Evolutionary conservation across 352 stramenopile genomes (phyloP).

Genomic region (Globisporangium cystogenes): DNA sequence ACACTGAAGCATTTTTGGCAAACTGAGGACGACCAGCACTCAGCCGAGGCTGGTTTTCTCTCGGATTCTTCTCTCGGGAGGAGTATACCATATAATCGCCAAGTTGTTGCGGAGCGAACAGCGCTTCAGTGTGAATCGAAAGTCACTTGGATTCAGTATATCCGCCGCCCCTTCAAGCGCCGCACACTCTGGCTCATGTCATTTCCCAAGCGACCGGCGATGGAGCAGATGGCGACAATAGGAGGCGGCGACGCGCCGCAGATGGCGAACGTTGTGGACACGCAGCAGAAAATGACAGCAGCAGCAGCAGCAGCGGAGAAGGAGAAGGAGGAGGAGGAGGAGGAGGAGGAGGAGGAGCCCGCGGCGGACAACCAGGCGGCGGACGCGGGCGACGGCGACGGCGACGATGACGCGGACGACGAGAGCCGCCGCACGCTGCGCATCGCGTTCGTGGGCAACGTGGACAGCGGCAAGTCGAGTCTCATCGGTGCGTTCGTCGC

Average conservation of each 20-base stretch:
- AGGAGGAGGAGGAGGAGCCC: neutral
- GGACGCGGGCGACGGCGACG: neutral
- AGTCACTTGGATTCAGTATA: no score
- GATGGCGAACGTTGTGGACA: no score
- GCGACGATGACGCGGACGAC: conserved; percentile 15
- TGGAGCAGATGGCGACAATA: neutral
- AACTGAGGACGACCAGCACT: no score
- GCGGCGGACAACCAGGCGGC: conserved; percentile 1
- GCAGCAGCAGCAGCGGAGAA: neutral
- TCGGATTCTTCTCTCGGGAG: no score
- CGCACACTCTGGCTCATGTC: no score
- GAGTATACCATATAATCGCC: no score
- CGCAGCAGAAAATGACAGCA: neutral
- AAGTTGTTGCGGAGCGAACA: no score
- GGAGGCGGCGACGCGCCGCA: neutral
- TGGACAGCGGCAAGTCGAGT: conserved; percentile 92
- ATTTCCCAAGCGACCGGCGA: neutral
- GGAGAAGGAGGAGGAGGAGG: neutral
- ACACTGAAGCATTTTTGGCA: no score
- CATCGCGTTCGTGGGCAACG: conserved; percentile 89
- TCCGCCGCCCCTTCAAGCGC: neutral
- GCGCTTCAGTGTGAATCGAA: no score
- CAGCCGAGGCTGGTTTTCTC: no score
- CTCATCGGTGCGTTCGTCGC: conserved; percentile 61
- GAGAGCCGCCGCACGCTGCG: conserved; percentile 70